Evolutionary conservation across 192 early-diverging fungal genomes (phyloP), one percentile per base, ranked within the genome.

Genomic region (Coemansia sp.): DNA sequence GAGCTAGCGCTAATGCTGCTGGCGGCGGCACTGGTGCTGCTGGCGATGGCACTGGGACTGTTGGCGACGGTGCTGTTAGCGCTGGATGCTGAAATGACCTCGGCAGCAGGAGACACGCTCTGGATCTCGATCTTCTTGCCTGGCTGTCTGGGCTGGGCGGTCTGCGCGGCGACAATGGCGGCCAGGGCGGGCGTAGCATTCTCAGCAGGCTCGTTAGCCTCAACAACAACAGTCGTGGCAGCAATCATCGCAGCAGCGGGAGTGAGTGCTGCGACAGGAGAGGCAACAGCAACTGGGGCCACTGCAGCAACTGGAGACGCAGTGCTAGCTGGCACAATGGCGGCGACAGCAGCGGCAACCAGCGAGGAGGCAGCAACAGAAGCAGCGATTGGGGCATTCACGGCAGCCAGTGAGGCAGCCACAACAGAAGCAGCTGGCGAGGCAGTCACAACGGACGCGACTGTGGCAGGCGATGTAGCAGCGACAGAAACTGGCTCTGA

Each of bases 101-200:
- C 54, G 12, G 54, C 27, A 36, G 61, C 22, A 6, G 65, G 44
- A 12, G 36, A 22, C 29, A 29, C 11, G 10, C 42, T 61, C 52
- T 57, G 24, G 36, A 72, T 24, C 36, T 72, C 63, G 36, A 65
- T 22, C 36, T 33, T 20, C 54, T 40, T 46, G 27, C 6, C 43
- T 16, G 18, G 43, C 38, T 59, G 51, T 34, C 71, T 71, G 44
- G 67, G 67, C 18, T 51, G 9, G 29, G 38, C 66, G 18, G 55
- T 71, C 65, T 74, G 75, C 6, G 75, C 80, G 22, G 80, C 75
- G 27, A 74, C 80, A 27, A 76, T 76, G 63, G 64, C 71, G 0
- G 74, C 78, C 31, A 76, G 68, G 7, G 63, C 29, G 27, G 49
- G 31, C 16, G 52, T 7, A 29, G 42, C 8, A 47, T 60, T 47